A percentile compares a stretch with the other conserved stretches of the same genome.
Conservation (phyloP, 106 monocot species). For the Amphibolis antarctica region DNA sequence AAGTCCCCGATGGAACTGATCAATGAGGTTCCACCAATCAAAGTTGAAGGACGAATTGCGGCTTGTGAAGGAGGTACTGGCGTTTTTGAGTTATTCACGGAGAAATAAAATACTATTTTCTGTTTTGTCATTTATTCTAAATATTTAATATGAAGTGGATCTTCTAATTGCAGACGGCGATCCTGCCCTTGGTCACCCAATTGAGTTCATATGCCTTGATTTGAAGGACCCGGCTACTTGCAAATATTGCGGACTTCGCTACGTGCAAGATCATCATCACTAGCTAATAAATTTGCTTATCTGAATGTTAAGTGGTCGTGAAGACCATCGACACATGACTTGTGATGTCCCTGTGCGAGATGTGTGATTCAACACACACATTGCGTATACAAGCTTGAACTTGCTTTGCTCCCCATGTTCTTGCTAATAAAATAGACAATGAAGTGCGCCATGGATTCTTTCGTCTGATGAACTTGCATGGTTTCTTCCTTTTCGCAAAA, state of each 20-base stretch:
- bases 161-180: slow-evolving; percentile 30
- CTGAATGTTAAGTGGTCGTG: background rate
- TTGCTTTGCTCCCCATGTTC: no score
- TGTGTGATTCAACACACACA: no score
- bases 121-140: background rate
- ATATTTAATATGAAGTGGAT: background rate
- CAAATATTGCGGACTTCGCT: slow-evolving; percentile 95
- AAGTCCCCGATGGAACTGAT: slow-evolving; percentile 97
- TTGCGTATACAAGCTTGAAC: no score
- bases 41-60: slow-evolving; percentile 66
- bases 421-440: no score
- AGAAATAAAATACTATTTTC: background rate
- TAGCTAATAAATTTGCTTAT: background rate
- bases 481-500: no score
- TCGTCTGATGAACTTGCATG: no score
- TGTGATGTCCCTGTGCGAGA: no score
- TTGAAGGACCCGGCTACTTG: slow-evolving; percentile 57
- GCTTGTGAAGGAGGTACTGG: slow-evolving; percentile 70
- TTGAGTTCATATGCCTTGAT: slow-evolving; percentile 90
- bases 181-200: slow-evolving; percentile 77
- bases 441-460: no score
- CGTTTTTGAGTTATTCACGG: background rate
- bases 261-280: slow-evolving; percentile 72
- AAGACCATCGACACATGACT: background rate
- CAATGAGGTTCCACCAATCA: slow-evolving; percentile 89